Evolutionary conservation across 192 early-diverging fungal genomes (phyloP), one percentile per base, ranked within the genome.

Genomic region (Coemansia sp.): DNA sequence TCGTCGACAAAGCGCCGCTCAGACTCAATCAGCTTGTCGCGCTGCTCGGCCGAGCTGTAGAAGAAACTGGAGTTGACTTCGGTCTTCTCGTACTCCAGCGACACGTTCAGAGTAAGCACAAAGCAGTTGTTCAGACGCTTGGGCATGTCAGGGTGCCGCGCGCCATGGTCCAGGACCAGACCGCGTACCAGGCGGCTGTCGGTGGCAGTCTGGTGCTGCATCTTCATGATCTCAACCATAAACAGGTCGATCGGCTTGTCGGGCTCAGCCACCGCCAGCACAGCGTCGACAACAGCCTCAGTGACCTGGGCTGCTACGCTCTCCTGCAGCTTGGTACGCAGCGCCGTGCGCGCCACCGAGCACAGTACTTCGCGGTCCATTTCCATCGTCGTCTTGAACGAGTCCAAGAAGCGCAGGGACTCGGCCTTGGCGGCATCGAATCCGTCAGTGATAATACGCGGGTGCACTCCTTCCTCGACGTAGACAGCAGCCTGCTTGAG

Each of bases 211-310:
- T 93, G 93, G 86, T 98, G 96, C 89, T 91, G 89, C 98, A 99
- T 98, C 86, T 96, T 97, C 96, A 99, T 99, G 67, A 97, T 93
- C 84, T 99, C 98, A 10, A 99, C 94, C 98, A 99, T 99, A 72
- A 98, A 95, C 64, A 99, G 85, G 79, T 99, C 98, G 72, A 98
- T 97, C 9, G 95, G 95, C 59, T 92, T 74, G 20, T 87, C 92
- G 32, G 90, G 87, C 60, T 84, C 86, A 50, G 88, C 76, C 64
- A 99, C 94, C 24, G 92, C 85, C 78, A 98, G 76, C 38, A 99
- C 96, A 13, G 95, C 95, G 76, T 98, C 96, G 29, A 99, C 98
- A 43, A 97, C 89, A 29, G 96, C 98, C 76, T 98, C 95, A 32
- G 93, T 96, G 68, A 99, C 85, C 44, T 87, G 85, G 72, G 95